Base-by-base conservation (phyloP, 1,284 basidiomycete genomes). In the Fomitiporia mediterranea region DNA sequence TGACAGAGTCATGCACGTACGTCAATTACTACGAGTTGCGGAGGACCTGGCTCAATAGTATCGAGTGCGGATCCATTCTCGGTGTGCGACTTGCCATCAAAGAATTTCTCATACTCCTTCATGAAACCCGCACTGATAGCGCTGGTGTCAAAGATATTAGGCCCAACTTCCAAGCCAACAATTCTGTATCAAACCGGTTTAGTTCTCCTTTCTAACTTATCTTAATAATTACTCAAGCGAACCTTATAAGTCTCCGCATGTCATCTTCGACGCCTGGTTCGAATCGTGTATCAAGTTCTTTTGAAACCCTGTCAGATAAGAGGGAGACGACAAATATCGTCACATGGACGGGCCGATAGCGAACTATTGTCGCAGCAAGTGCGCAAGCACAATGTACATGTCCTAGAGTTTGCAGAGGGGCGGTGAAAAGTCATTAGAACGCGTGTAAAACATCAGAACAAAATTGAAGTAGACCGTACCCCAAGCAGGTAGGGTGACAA, bases 1-100 rank as follows among this genome's bases (percentile, higher is more conserved):
- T 42, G 19, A 43, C 4, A 13, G 1, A 23, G 23, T 44, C 2
- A n/a, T n/a, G 23, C 17, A n/a, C 55, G 44, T 25, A 57, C 56
- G 38, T 57, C 56, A 2, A 57, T 15, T 11, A 57, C 46, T n/a
- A 47, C 56, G 19, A 53, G 42, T 17, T 48, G 40, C 25, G 56
- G 56, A n/a, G 34, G 50, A n/a, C 39, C 54, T 8, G 39, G 28
- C 13, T 38, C 28, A 17, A 28, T 13, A n/a, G n/a, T n/a, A n/a
- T n/a, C n/a, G n/a, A n/a, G n/a, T n/a, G n/a, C n/a, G n/a, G n/a
- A n/a, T n/a, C n/a, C n/a, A 11, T 4, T 19, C 2, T 37, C 17
- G 13, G 37, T 40, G 11, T 43, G 19, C 13, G 15, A 17, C 28
- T 50, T 19, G n/a, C 28, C 35, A 15, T 15, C n/a, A 4, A 17